Base-by-base conservation (phyloP, 169 alveolate genomes). In the Amoebophrya sp. region DNA sequence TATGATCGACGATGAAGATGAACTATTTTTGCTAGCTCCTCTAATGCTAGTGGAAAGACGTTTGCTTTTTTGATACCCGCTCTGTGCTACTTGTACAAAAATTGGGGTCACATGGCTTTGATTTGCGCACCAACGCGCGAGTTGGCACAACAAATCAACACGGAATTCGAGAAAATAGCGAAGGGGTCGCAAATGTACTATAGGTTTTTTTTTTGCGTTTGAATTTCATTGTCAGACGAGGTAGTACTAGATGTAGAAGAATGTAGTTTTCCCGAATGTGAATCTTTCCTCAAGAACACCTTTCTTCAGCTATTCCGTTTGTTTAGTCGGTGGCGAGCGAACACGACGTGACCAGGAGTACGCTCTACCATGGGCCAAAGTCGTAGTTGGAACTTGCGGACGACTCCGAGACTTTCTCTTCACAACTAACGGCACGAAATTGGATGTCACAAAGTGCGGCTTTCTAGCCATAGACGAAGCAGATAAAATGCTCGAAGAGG, bases 1-100 rank as follows among this genome's bases (percentile, higher is more conserved):
- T n/a, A n/a, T n/a, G n/a, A n/a, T n/a, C n/a, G n/a, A n/a, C n/a
- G n/a, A n/a, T n/a, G n/a, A n/a, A n/a, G n/a, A n/a, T n/a, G n/a
- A n/a, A n/a, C n/a, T n/a, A n/a, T n/a, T n/a, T n/a, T n/a, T n/a
- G n/a, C n/a, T n/a, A n/a, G n/a, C n/a, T n/a, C n/a, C n/a, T n/a
- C n/a, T n/a, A n/a, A n/a, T n/a, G n/a, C n/a, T n/a, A n/a, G n/a
- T 40, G 99, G 99, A 0, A 98, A 98, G 94, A 98, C 99, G 24
- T 98, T 98, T 14, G 98, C 99, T 18, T 98, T 97, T 95, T 92
- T 98, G 77, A 93, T 98, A 34, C 99, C 99, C 0, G 96, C 97
- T 18, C 95, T 98, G 90, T 97, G 96, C 89, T 96, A 65, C 26
- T n/a, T n/a, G n/a, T n/a, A n/a, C n/a, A 18, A 65, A 0, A 26